These are phyloP conservation scores for Ajuga reptans DNA, from an alignment of 305 asterid genomes.

Conservation along the genomic window DNA sequence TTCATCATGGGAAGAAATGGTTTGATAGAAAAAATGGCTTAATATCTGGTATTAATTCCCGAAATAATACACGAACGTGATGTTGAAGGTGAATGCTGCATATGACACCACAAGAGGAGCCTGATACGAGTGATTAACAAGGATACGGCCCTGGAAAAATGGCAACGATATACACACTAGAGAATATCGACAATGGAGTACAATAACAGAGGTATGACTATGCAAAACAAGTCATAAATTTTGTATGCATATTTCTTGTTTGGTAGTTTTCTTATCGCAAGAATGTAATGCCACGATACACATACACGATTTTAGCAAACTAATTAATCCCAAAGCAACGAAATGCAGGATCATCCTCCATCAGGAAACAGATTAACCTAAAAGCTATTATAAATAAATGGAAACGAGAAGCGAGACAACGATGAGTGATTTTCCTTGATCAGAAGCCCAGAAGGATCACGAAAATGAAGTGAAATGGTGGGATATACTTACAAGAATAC, in stretches of 20 bases:
- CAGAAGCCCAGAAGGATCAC: neutral
- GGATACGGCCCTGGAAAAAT: neutral
- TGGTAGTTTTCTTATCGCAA: neutral
- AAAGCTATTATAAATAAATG: neutral
- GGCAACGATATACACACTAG: neutral
- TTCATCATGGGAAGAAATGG: constrained; percentile 1
- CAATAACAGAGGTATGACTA: neutral
- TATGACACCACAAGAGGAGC: neutral
- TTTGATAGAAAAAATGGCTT: neutral
- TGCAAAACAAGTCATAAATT: neutral
- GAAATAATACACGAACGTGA: neutral
- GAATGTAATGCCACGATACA: too few species aligned
- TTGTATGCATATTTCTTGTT: neutral
- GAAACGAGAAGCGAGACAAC: neutral
- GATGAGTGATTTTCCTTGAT: neutral
- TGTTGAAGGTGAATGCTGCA: neutral
- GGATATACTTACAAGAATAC: constrained; percentile 46
- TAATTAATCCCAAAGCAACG: neutral
- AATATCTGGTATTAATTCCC: neutral
- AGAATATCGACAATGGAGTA: neutral
- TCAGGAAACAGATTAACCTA: neutral
- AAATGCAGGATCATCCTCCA: too few species aligned
- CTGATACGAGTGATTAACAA: neutral
- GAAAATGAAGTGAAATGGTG: neutral
- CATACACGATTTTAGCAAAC: neutral